Base-by-base conservation (phyloP, 192 early-diverging fungal species). In the Paraglomus occultum region DNA sequence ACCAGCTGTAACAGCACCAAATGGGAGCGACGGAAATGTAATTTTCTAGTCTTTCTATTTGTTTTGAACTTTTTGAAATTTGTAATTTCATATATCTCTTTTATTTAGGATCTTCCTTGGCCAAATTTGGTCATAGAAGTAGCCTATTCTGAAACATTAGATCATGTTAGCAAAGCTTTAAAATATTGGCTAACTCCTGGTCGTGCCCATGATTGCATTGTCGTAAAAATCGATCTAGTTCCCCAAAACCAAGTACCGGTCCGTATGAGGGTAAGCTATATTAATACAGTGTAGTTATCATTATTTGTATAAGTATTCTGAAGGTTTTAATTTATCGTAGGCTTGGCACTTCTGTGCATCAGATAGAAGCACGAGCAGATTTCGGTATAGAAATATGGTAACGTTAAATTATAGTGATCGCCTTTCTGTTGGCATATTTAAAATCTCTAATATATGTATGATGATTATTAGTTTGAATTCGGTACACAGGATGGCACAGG, bases 391-490 rank as follows among this genome's bases (percentile, higher is more conserved):
- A n/a, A n/a, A n/a, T n/a, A n/a, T n/a, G 51, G 64, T 66, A 64
- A 67, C 53, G 51, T 54, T 67, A 67, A 10, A 54, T 4, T 54
- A 67, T 39, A 43, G n/a, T 54, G 51, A 52, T 54, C 11, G 39
- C 49, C 53, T 67, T 54, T 53, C 42, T n/a, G 51, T 45, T 40
- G 8, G 3, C 31, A 17, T 43, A 45, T 67, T 18, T 17, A 53
- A 67, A 67, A 67, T 67, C 51, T 67, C 38, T 67, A 67, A 67
- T 54, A 4, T 53, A 51, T 49, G 17, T 17, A 31, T 54, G 43
- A 18, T 44, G 17, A 54, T 67, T 54, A 67, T 67, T 54, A 67
- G 65, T 67, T 67, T 67, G 65, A 67, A 67, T 67, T 67, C n/a
- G 42, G 51, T 8, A 67, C 51, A 54, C 39, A 17, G 8, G 51